Evolutionary conservation across 139 green algal species (phyloP), one percentile per base, ranked within the genome.

Genomic region (Diplosphaera chodatii): DNA sequence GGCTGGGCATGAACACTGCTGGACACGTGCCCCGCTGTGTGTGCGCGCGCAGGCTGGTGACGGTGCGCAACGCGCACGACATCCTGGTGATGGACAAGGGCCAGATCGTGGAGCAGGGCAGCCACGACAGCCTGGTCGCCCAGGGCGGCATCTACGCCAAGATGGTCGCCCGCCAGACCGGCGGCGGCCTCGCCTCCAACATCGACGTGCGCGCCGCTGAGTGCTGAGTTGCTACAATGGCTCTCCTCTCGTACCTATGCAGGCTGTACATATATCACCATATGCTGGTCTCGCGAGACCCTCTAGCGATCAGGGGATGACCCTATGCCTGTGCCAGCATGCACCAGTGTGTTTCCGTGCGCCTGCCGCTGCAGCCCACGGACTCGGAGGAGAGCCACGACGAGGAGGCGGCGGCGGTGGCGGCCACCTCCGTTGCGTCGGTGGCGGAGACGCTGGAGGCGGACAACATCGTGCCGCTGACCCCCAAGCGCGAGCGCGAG

Each of bases 1-100:
- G 25, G 55, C 21, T 27, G 8, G 63, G 13, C 55, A 32, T 73
- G 4, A 23, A 32, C 13, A 21, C 37, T 48, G 37, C 8, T 10
- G 6, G 6, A 48, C 37, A 48, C n/a, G 21, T 62, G 37, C 13
- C 37, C 8, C 37, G 13, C 48, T 3, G 10, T 25, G 16, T 25
- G 48, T 59, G 48, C 16, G 13, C 13, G 5, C 48, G 72, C 79
- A 84, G 79, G 22, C 82, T 96, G 69, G 82, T 79, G 32, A 96
- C 89, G 0, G 89, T 96, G 66, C 81, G 84, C 31, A 84, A 85
- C 69, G 89, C 89, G 18, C 80, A 93, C 76, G 41, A 71, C 31
- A 94, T 90, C 25, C 72, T 90, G 69, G 88, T 95, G 33, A 87
- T 95, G 81, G 77, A 88, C n/a, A 81, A 78, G 13, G 93, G 90